Percentiles rank a stretch among this genome's conserved stretches.
Evolutionary conservation across 2,329 filamentous ascomycete genomes (phyloP).

Genomic region (Phaeophleospora eucalypticola): DNA sequence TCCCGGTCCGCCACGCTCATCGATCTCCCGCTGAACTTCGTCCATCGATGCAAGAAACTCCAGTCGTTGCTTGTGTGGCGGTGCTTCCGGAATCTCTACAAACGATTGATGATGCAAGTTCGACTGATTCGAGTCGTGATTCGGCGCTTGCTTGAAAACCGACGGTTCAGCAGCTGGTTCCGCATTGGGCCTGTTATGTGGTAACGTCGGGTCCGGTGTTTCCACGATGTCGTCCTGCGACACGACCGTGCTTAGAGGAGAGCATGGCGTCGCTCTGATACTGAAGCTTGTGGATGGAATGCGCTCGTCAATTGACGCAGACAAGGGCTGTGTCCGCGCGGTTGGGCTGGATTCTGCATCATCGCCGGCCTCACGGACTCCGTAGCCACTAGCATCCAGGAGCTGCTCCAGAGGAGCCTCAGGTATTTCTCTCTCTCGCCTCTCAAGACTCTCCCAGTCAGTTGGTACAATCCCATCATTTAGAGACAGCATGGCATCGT

Average conservation of each 20-base stretch:
- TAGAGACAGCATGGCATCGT: neutral
- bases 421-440: constrained; percentile 31
- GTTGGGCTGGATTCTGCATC: no score
- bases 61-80: constrained; percentile 29
- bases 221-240: constrained; percentile 3
- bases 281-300: no score
- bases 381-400: constrained; percentile 41
- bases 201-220: constrained; percentile 20
- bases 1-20: constrained; percentile 70
- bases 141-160: neutral
- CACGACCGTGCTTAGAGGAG: constrained; percentile 6
- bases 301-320: no score
- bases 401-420: constrained; percentile 42
- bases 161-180: neutral
- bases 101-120: neutral
- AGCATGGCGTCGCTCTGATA: neutral
- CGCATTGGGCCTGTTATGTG: constrained; percentile 19
- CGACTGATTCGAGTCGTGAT: neutral
- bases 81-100: neutral
- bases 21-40: constrained; percentile 63
- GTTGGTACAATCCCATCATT: constrained; percentile 25
- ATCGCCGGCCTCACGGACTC: constrained; percentile 17
- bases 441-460: constrained; percentile 27
- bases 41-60: constrained; percentile 52
- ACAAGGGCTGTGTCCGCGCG: no score